Conservation (phyloP, 202 grass and related monocot species). For the Zizania palustris region DNA sequence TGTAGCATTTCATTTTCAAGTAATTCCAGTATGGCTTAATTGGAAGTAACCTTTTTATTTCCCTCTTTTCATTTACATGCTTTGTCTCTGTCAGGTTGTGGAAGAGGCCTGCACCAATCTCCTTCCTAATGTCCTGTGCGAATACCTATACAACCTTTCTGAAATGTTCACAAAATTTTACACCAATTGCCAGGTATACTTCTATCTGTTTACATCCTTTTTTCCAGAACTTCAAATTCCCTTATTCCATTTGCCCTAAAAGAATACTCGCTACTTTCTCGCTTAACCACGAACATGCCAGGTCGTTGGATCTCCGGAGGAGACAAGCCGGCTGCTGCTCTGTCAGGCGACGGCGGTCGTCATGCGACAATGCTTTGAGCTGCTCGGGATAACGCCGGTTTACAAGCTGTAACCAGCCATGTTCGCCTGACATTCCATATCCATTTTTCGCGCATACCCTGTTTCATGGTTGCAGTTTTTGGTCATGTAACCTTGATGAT, state of each 20-base stretch:
- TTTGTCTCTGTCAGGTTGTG: constrained; percentile 63
- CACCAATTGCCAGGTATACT: constrained; percentile 80
- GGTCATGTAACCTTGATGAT: constrained; percentile 36
- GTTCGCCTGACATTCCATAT: constrained; percentile 2
- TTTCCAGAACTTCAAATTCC: constrained; percentile 13
- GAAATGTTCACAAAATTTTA: constrained; percentile 95
- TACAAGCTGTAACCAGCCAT: constrained; percentile 60
- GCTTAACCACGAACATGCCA: constrained; percentile 24
- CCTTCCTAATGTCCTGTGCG: constrained; percentile 87
- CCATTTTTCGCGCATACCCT: not conserved
- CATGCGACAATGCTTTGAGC: constrained; percentile 78
- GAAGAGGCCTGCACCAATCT: constrained; percentile 90
- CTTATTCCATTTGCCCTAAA: not conserved
- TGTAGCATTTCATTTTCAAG: not conserved
- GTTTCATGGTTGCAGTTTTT: constrained; percentile 47
- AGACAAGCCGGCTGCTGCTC: constrained; percentile 76
- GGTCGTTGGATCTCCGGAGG: constrained; percentile 86
- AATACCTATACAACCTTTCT: constrained; percentile 96
- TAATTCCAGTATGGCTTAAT: not conserved
- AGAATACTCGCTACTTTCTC: not conserved
- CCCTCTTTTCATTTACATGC: constrained; percentile 19
- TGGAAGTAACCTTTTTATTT: not conserved
- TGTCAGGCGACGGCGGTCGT: constrained; percentile 81
- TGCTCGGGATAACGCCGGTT: constrained; percentile 84
- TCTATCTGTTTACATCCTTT: constrained; percentile 16